Percentiles rank a stretch among this genome's conserved stretches.
Evolutionary conservation across 176 grass and related monocot species (phyloP).

Genomic region (Cymbopogon citratus): DNA sequence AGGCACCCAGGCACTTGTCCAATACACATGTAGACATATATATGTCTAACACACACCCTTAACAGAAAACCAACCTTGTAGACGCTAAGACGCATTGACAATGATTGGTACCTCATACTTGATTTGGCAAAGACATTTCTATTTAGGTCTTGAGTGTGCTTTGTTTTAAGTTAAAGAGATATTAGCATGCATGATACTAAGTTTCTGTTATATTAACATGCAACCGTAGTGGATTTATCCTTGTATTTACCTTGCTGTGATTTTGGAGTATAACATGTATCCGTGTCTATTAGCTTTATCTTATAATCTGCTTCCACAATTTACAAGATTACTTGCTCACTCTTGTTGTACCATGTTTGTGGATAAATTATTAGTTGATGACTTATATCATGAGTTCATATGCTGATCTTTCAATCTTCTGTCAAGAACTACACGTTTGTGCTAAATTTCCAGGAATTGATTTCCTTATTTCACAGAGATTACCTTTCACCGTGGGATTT

Average conservation of each 20-base stretch:
- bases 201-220: background rate
- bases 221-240: background rate
- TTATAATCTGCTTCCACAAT: background rate
- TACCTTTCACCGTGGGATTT: conserved; percentile 95
- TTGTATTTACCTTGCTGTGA: background rate
- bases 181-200: background rate
- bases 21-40: no score
- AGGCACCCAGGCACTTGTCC: no score
- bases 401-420: background rate
- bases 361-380: conserved; percentile 6
- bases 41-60: no score
- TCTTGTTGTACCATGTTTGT: background rate
- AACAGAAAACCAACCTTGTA: background rate
- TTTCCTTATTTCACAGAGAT: conserved; percentile 58
- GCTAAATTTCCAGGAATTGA: background rate
- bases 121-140: background rate
- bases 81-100: conserved; percentile 6
- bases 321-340: background rate
- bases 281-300: background rate
- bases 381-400: background rate
- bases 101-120: background rate
- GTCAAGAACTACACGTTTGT: background rate
- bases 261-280: background rate
- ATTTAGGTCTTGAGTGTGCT: background rate
- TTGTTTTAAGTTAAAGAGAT: background rate